Evolutionary conservation across 768 basidiomycete species (phyloP), one percentile per base, ranked within the genome.

Genomic region (Suillus sp.): DNA sequence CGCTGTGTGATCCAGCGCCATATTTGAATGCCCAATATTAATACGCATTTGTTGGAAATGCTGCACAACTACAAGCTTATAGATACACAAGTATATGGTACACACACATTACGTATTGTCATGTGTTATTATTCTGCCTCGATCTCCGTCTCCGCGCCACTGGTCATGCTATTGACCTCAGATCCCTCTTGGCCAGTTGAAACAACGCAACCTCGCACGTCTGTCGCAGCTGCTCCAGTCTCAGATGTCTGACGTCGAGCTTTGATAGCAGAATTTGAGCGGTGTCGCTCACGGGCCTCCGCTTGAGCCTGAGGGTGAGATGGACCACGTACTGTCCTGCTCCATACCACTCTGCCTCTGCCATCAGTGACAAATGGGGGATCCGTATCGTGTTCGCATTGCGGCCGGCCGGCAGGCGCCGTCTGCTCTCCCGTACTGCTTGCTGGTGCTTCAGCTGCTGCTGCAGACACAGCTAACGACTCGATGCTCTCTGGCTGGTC

Each of bases 321-420:
- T 58, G 48, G 61, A 70, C 25, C 69, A 70, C 27, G 75, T 66
- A 45, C 74, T 30, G 62, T 42, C 30, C 64, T 78, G 58, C 75
- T 77, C 76, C 77, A 78, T 55, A 88, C 83, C 25, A 87, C 86
- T 61, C 86, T 78, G 10, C 87, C 87, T 53, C 87, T 79, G 32
- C 87, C 87, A 71, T 89, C 87, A 16, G 87, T 88, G 63, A 86
- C 77, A 68, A 88, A 88, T 8, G 83, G 81, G 35, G 85, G 84
- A 34, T 81, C 78, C 20, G 67, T 47, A 18, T 78, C 72, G 56
- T 77, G 77, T 57, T 78, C 74, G 59, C 70, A 67, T 51, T 67
- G 74, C 43, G 64, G 66, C 54, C 62, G 72, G 43, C 42, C 11
- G 45, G 3, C 45, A 3, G 35, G 42, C n/a, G 54, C 35, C 47